These are phyloP conservation scores for Tuber melanosporum DNA, from an alignment of 495 filamentous ascomycete species.

Conservation along the genomic window DNA sequence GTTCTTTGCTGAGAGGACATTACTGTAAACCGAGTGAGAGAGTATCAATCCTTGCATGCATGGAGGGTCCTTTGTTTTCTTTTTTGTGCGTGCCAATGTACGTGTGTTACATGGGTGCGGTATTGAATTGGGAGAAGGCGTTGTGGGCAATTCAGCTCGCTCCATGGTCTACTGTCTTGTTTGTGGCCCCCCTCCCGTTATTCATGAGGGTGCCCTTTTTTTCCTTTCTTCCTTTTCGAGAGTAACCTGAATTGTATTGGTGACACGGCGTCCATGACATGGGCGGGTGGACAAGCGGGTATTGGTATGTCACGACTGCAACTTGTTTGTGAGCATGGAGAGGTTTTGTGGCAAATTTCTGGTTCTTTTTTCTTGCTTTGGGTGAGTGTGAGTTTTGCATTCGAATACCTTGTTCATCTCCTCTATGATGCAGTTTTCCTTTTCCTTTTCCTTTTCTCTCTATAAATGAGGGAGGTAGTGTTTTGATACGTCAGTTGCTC, in stretches of 20 bases:
- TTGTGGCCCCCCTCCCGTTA: background rate
- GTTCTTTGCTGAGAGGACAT: background rate
- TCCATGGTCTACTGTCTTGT: background rate
- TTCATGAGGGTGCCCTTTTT: constrained; percentile 4
- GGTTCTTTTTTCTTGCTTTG: constrained; percentile 4
- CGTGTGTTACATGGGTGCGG: background rate
- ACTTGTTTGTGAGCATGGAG: constrained; percentile 10
- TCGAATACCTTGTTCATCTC: constrained; percentile 13
- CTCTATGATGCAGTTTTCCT: background rate
- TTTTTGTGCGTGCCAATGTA: background rate
- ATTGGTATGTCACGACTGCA: constrained; percentile 5
- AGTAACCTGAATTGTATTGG: background rate
- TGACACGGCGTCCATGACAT: background rate
- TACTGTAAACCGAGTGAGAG: background rate
- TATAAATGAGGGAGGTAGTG: constrained; percentile 9
- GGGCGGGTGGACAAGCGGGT: background rate
- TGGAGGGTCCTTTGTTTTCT: background rate
- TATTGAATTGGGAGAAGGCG: constrained; percentile 2
- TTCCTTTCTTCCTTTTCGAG: constrained; percentile 8
- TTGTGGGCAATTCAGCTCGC: background rate
- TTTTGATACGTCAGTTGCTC: constrained; percentile 11
- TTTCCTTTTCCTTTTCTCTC: constrained; percentile 32
- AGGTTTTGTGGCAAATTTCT: constrained; percentile 11
- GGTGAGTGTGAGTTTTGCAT: constrained; percentile 6
- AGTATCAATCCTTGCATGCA: background rate